These are phyloP conservation scores for Coemansia sp. DNA, from an alignment of 192 early-diverging fungal species.

Conservation along the genomic window DNA sequence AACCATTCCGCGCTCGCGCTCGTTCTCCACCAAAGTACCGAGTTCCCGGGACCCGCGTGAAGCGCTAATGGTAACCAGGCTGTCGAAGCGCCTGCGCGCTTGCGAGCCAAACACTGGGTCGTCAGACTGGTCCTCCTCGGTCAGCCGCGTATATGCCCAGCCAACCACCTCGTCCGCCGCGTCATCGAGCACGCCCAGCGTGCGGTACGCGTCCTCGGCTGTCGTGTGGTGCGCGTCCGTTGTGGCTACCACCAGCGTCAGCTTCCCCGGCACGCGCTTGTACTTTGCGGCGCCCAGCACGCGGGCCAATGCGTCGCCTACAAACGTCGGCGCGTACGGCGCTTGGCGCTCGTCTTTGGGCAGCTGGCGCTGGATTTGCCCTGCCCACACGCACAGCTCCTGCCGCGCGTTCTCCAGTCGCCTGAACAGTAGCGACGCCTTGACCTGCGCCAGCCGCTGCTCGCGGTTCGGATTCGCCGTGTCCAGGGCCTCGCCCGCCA, in stretches of 20 bases:
- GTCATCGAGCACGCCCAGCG: conserved; percentile 47
- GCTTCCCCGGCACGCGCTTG: not conserved
- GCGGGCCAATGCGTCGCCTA: not conserved
- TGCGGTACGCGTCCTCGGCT: conserved; percentile 17
- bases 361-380: conserved; percentile 29
- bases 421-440: conserved; percentile 4
- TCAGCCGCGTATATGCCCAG: conserved; percentile 54
- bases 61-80: conserved; percentile 36
- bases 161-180: conserved; percentile 50
- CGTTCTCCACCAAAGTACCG: conserved; percentile 46
- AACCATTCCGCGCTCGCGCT: conserved; percentile 56
- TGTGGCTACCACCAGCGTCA: not conserved
- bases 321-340: not conserved
- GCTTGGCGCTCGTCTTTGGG: conserved; percentile 19
- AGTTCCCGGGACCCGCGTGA: conserved; percentile 40
- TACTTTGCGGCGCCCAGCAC: conserved; percentile 20
- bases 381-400: conserved; percentile 21
- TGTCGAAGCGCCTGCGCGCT: conserved; percentile 48
- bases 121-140: conserved; percentile 43
- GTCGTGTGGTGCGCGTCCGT: not conserved
- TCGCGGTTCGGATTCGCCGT: not conserved
- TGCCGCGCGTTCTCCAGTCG: conserved; percentile 24
- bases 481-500: not conserved
- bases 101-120: conserved; percentile 17
- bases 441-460: not conserved